Percentiles rank a stretch among this genome's conserved stretches.
Evolutionary conservation across 768 basidiomycete species (phyloP).

Genomic region (Amanita rubescens): DNA sequence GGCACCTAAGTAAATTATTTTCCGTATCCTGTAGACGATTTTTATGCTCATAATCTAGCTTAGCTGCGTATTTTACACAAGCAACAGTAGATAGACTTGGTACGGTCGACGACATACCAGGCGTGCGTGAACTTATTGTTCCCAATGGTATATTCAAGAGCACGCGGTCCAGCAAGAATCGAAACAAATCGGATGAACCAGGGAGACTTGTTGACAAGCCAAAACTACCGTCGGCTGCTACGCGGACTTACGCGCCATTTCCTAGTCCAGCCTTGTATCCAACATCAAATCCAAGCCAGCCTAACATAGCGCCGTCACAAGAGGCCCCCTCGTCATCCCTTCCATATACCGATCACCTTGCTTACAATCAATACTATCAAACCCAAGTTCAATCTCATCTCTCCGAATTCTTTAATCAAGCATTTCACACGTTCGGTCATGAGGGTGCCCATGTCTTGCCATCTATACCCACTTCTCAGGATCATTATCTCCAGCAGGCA

Average conservation of each 20-base stretch:
- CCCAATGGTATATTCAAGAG: slow-evolving; percentile 65
- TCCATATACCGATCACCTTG: background rate
- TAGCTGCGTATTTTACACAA: slow-evolving; percentile 82
- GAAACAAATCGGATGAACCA: slow-evolving; percentile 36
- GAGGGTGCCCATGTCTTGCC: background rate
- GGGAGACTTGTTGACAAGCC: slow-evolving; percentile 19
- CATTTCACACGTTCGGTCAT: background rate
- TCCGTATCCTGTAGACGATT: background rate
- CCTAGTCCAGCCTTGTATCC: slow-evolving; percentile 14
- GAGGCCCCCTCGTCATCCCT: background rate
- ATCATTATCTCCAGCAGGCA: background rate
- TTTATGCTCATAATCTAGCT: slow-evolving; percentile 5
- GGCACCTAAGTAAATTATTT: slow-evolving; percentile 65
- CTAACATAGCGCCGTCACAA: background rate
- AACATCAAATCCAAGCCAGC: background rate
- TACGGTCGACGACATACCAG: slow-evolving; percentile 61
- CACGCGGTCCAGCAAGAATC: slow-evolving; percentile 49
- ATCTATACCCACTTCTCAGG: background rate
- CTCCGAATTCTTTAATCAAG: background rate
- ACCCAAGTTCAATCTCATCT: background rate
- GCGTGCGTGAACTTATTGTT: slow-evolving; percentile 51
- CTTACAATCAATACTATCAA: slow-evolving; percentile 1
- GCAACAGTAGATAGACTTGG: slow-evolving; percentile 62
- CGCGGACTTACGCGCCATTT: slow-evolving; percentile 36
- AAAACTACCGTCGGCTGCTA: slow-evolving; percentile 20